phyloP scores from a whole-genome alignment of 2,329 filamentous ascomycete species.

The Hypoxylon sp. region DNA sequence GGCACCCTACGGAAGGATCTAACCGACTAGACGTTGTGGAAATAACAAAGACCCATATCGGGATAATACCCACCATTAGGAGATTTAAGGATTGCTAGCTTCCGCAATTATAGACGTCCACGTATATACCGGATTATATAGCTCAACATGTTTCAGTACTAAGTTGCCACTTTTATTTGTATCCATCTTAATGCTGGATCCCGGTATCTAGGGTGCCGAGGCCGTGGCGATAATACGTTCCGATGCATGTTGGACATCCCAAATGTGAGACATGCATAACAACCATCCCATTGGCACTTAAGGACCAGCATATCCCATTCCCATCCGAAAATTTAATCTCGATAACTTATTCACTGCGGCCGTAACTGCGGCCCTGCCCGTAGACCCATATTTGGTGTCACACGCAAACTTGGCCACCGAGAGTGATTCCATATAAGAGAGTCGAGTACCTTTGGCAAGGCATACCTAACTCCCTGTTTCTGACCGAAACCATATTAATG shows the following conservation, averaged over 20 bases:
- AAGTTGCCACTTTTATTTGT: slow-evolving; percentile 6
- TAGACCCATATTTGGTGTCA: slow-evolving; percentile 34
- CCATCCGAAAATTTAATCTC: slow-evolving; percentile 30
- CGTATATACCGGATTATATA: slow-evolving; percentile 19
- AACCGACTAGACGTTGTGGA: slow-evolving; percentile 3
- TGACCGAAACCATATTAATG: neutral
- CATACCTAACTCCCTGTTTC: neutral
- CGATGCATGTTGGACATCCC: slow-evolving; percentile 25
- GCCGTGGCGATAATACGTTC: slow-evolving; percentile 28
- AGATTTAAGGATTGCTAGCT: slow-evolving; percentile 27
- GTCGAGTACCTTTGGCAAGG: slow-evolving; percentile 2
- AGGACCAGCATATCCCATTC: slow-evolving; percentile 35
- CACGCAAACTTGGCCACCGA: slow-evolving; percentile 31
- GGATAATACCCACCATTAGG: slow-evolving; percentile 41
- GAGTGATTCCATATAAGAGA: slow-evolving; percentile 15
- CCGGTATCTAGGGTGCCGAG: neutral
- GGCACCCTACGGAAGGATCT: slow-evolving; percentile 6
- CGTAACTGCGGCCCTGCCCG: slow-evolving; percentile 29
- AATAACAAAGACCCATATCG: slow-evolving; percentile 26
- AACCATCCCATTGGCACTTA: slow-evolving; percentile 34
- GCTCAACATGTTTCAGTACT: slow-evolving; percentile 13
- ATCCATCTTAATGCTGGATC: neutral
- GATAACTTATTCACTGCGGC: slow-evolving; percentile 30
- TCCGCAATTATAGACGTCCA: slow-evolving; percentile 23
- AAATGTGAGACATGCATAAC: slow-evolving; percentile 40